phyloP scores from a whole-genome alignment of 2,329 filamentous ascomycete species.

The Lomentospora prolificans region DNA sequence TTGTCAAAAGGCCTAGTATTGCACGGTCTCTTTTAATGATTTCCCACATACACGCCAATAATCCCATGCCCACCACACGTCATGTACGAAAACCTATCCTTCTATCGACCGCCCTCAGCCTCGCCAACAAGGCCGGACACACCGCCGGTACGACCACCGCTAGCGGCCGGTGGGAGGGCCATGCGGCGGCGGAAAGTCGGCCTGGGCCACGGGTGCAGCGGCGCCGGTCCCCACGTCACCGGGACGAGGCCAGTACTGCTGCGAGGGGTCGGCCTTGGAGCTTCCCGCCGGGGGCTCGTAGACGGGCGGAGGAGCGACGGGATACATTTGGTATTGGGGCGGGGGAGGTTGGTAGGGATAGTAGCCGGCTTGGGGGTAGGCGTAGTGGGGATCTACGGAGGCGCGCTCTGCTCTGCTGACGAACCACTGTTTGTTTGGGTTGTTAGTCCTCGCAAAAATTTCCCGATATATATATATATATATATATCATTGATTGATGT shows the following conservation, averaged over 20 bases:
- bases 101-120: background rate
- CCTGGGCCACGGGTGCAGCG: too few species aligned
- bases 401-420: slow-evolving; percentile 36
- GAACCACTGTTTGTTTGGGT: slow-evolving; percentile 36
- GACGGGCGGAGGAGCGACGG: slow-evolving; percentile 44
- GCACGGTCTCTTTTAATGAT: too few species aligned
- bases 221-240: background rate
- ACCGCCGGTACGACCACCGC: background rate
- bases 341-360: slow-evolving; percentile 27
- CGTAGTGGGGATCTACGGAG: slow-evolving; percentile 39
- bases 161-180: background rate
- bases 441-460: too few species aligned
- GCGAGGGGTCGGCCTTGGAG: slow-evolving; percentile 44
- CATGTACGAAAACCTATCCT: too few species aligned
- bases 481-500: too few species aligned
- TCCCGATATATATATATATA: too few species aligned
- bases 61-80: too few species aligned
- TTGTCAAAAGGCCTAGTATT: background rate
- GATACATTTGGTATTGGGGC: slow-evolving; percentile 34
- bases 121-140: background rate
- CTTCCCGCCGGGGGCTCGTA: slow-evolving; percentile 46
- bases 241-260: slow-evolving; percentile 19
- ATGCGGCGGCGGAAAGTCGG: background rate
- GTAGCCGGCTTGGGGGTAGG: slow-evolving; percentile 30
- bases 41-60: too few species aligned